Evolutionary conservation across 2,329 filamentous ascomycete species (phyloP), one percentile per base, ranked within the genome.

Genomic region (Elsinoe arachidis): DNA sequence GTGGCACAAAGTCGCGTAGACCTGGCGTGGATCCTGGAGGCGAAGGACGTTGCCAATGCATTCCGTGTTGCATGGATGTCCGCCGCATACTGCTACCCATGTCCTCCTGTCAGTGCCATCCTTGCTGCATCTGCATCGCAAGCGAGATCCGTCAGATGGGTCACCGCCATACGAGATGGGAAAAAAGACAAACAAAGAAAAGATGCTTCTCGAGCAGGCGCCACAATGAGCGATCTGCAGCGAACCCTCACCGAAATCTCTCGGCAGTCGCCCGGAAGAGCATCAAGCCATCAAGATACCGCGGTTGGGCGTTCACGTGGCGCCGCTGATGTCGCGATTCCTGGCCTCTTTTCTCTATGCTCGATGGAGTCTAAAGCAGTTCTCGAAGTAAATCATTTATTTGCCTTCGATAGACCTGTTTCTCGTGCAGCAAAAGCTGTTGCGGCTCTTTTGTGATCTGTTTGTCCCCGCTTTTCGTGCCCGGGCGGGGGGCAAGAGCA

Each of bases 371-470:
- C 14, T 39, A 7, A 39, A 7, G 6, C 14, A 7, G 6, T 9
- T 39, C 43, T 46, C n/a, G 17, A 46, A 30, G 43, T 19, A n/a
- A 46, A 46, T 46, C 43, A 46, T 46, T 14, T 51, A 37, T 51
- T 51, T 51, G 46, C 17, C 26, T 51, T 51, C 15, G 30, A 34
- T 51, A 51, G 30, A 51, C 17, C 15, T 35, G 46, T 37, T 51
- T 37, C 7, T 37, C 17, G 26, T 19, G 21, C 46, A 23, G 19
- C 11, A 46, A 23, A 17, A 46, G 9, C 19, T 26, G 12, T n/a
- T 44, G 41, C 41, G 15, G 41, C 41, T 44, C 19, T 19, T 43
- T 44, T 10, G 14, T 21, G 23, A 26, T 26, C 23, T 26, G 19
- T 21, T 23, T 10, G 9, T 44, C 41, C 41, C 41, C 41, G 15